Base-by-base conservation (phyloP, 495 filamentous ascomycete species). In the Penicillium goetzii region DNA sequence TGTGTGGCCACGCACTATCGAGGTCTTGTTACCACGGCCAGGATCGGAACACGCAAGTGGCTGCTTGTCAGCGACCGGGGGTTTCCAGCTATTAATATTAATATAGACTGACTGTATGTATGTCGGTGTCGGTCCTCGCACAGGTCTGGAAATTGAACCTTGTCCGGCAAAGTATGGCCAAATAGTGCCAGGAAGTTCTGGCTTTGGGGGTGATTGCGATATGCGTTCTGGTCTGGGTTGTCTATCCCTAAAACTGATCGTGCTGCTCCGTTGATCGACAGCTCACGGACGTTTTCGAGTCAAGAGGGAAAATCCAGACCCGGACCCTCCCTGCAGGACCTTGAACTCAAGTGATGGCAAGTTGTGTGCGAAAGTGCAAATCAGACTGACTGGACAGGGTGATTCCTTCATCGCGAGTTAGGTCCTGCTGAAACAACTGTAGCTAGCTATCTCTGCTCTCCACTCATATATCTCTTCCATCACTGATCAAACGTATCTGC, bases 161-260 rank as follows among this genome's bases (percentile, higher is more conserved):
- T 68, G 59, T 58, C 28, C 25, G 60, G 28, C 28, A 26, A 7
- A 43, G 7, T 9, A 6, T 2, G 43, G 43, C 19, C 12, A 47
- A 17, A 59, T 23, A 3, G 34, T 34, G 10, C 8, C n/a, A 25
- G 11, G 55, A 47, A 12, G n/a, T n/a, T n/a, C 26, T 32, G 25
- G 28, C 43, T 38, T 32, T 28, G n/a, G 1, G 49, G 47, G 36
- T 64, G 34, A 76, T 72, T 76, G 56, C 61, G 72, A 78, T 78
- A 69, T 36, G 72, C 75, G 25, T 17, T 40, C 30, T 19, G 47
- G 8, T 53, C 52, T 11, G 15, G 30, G n/a, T 12, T 11, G 9
- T 25, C 19, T 26, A 15, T 26, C 25, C 47, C 23, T 6, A 30
- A 40, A 40, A 28, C 14, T 51, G 47, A 51, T 30, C 47, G 25